phyloP scores from a whole-genome alignment of 352 stramenopile genomes.

The Pythium periplocum region DNA sequence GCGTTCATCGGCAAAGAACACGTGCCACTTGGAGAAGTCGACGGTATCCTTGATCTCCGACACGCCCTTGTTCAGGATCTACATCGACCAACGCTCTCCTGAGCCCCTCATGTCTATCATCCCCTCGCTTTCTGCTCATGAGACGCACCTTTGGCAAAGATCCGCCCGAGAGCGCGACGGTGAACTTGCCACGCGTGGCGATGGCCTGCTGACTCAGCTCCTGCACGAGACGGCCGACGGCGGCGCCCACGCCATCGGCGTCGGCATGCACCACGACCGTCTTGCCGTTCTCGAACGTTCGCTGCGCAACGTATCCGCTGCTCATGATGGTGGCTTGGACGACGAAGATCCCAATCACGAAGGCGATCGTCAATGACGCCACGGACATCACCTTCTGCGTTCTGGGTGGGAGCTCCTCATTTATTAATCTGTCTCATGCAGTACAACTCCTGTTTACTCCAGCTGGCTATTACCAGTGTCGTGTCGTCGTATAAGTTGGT shows the following conservation, averaged over 20 bases:
- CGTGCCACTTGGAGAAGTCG: conserved; percentile 95
- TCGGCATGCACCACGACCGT: conserved; percentile 48
- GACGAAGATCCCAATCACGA: too few relatives aligned
- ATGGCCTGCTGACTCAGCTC: conserved; percentile 65
- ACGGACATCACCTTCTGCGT: too few relatives aligned
- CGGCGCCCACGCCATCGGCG: conserved; percentile 51
- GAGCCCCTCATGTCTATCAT: too few relatives aligned
- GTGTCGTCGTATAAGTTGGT: too few relatives aligned
- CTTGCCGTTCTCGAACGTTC: conserved; percentile 26
- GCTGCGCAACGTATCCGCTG: conserved; percentile 13
- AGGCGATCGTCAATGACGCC: too few relatives aligned
- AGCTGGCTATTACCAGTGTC: too few relatives aligned
- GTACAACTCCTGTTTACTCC: too few relatives aligned
- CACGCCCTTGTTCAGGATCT: conserved; percentile 85
- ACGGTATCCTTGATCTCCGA: conserved; percentile 66
- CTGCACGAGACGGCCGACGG: conserved; percentile 58
- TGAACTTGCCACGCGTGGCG: conserved; percentile 54
- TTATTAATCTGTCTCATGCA: too few relatives aligned
- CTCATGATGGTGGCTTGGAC: too few relatives aligned
- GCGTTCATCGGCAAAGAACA: conserved; percentile 98
- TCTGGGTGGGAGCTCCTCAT: too few relatives aligned
- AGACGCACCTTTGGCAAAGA: conserved; percentile 69
- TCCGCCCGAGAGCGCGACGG: conserved; percentile 82
- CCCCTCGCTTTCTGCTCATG: too few relatives aligned
- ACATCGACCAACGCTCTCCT: not conserved